phyloP scores from a whole-genome alignment of 2,329 filamentous ascomycete species.

The Curvularia eragrostidis region DNA sequence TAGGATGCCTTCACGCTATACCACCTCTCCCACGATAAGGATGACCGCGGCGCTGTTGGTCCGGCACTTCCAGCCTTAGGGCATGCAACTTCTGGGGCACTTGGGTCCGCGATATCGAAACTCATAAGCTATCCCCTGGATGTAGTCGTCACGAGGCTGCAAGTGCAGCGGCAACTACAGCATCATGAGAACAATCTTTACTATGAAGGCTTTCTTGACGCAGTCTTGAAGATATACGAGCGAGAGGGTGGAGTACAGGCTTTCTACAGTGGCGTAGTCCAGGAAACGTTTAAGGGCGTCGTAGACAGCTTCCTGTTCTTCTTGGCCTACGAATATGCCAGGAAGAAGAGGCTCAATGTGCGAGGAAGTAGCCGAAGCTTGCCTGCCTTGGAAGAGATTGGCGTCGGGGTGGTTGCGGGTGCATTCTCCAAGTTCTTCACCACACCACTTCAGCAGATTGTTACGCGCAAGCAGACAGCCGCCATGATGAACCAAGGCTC shows the following conservation, averaged over 20 bases:
- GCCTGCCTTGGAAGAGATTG: constrained; percentile 73
- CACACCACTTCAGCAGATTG: constrained; percentile 81
- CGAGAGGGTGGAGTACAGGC: constrained; percentile 73
- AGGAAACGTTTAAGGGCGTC: constrained; percentile 56
- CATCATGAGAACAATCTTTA: constrained; percentile 52
- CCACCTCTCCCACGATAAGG: constrained; percentile 50
- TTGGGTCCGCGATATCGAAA: constrained; percentile 80
- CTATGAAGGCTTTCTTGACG: constrained; percentile 73
- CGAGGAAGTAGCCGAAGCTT: constrained; percentile 52
- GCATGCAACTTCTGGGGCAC: constrained; percentile 80
- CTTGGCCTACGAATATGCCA: constrained; percentile 72
- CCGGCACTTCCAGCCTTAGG: constrained; percentile 74
- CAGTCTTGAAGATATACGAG: constrained; percentile 72
- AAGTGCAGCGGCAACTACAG: constrained; percentile 72
- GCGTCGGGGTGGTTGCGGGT: constrained; percentile 75
- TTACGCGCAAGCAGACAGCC: constrained; percentile 80
- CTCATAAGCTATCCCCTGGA: constrained; percentile 81
- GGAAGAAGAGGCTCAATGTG: constrained; percentile 51
- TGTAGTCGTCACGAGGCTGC: constrained; percentile 80
- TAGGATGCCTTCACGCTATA: constrained; percentile 54
- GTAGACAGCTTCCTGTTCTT: constrained; percentile 86
- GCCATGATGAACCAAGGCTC: constrained; percentile 56
- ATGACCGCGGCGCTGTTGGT: constrained; percentile 39
- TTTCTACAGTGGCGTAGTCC: constrained; percentile 63
- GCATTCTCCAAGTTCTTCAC: constrained; percentile 77